Percentiles rank a stretch among this genome's conserved stretches.
These are phyloP conservation scores for Tuber microsphaerosporum DNA, from an alignment of 495 filamentous ascomycete genomes.

Conservation along the genomic window DNA sequence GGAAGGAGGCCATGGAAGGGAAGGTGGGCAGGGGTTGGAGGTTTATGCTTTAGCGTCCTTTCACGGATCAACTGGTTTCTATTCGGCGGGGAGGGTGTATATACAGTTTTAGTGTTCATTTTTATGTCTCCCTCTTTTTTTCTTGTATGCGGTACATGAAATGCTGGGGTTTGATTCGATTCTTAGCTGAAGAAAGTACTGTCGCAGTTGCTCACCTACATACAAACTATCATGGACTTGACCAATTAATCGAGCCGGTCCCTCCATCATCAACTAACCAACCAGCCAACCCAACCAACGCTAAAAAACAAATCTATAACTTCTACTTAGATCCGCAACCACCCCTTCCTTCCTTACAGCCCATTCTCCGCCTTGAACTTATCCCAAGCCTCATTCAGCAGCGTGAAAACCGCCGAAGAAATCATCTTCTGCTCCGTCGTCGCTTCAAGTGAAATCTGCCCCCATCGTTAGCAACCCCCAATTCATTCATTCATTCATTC, in stretches of 20 bases:
- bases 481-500: too few species aligned
- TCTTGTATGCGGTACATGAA: not conserved
- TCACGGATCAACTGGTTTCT: not conserved
- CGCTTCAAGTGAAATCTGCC: constrained; percentile 72
- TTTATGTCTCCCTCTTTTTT: not conserved
- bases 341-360: constrained; percentile 48
- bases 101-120: not conserved
- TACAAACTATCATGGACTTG: not conserved
- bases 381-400: constrained; percentile 96
- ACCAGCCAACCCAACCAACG: not conserved
- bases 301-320: not conserved
- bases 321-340: constrained; percentile 1
- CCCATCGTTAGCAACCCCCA: constrained; percentile 20
- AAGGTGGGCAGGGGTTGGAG: constrained; percentile 35
- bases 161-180: not conserved
- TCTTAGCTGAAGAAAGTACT: not conserved
- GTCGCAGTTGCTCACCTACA: not conserved
- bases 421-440: constrained; percentile 95
- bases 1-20: constrained; percentile 45
- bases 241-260: not conserved
- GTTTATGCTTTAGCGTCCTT: constrained; percentile 28
- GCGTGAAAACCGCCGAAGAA: constrained; percentile 79
- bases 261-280: not conserved
- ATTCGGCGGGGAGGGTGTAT: not conserved
- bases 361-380: constrained; percentile 91